phyloP scores from a whole-genome alignment of 306 rosid genomes.

The Begonia loranthoides region DNA sequence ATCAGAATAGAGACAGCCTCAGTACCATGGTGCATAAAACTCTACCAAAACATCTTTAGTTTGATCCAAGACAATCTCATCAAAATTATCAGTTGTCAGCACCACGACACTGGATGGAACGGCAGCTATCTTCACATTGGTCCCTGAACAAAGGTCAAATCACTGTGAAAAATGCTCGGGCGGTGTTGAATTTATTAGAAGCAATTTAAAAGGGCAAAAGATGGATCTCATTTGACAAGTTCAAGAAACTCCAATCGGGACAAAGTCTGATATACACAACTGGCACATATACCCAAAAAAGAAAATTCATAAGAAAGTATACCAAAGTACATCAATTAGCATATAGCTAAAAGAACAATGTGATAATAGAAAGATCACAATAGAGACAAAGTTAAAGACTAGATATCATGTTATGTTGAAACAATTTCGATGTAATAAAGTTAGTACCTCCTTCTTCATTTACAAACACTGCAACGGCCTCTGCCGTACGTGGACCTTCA shows the following conservation, averaged over 20 bases:
- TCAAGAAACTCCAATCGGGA: no score
- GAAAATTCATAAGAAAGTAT: no score
- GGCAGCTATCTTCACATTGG: constrained; percentile 70
- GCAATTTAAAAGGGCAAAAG: neutral
- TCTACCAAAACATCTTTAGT: constrained; percentile 83
- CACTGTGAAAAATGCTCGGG: no score
- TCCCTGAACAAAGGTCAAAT: constrained; percentile 27
- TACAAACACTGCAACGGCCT: constrained; percentile 63
- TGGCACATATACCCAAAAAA: no score
- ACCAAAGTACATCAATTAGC: no score
- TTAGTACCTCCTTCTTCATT: constrained; percentile 59
- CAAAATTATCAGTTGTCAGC: constrained; percentile 47
- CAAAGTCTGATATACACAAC: no score
- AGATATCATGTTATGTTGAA: no score
- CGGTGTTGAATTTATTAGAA: neutral
- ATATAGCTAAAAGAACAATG: no score
- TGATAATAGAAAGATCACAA: no score
- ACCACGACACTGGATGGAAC: constrained; percentile 51
- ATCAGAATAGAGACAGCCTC: constrained; percentile 4
- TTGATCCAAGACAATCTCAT: constrained; percentile 58
- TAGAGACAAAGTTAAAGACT: no score
- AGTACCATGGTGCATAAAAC: constrained; percentile 94
- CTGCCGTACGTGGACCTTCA: constrained; percentile 70
- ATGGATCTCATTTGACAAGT: no score
- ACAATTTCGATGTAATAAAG: neutral